Conservation (phyloP, 257 asterid genomes). For the Verbena officinalis region DNA sequence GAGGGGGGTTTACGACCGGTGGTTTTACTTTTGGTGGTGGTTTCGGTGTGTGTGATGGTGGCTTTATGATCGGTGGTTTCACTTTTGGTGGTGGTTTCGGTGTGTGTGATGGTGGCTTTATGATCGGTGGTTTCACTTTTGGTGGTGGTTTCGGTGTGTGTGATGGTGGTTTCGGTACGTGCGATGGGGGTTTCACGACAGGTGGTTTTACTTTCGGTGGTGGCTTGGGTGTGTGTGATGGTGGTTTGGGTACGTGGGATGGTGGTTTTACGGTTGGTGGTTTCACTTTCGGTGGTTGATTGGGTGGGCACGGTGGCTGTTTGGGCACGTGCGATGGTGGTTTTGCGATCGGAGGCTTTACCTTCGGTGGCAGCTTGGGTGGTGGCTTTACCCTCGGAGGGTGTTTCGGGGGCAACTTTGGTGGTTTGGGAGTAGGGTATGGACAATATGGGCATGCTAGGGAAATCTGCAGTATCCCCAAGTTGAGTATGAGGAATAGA, state of each 20-base stretch:
- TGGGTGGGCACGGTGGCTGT: neutral
- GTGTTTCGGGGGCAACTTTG: constrained; percentile 36
- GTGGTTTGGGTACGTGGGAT: constrained; percentile 23
- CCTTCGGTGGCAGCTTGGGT: neutral
- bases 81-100: constrained; percentile 5
- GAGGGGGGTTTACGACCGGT: constrained; percentile 31
- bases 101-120: constrained; percentile 5
- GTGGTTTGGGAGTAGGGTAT: constrained; percentile 47
- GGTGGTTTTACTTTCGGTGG: constrained; percentile 36
- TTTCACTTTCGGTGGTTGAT: constrained; percentile 14
- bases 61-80: constrained; percentile 24
- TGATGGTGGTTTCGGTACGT: constrained; percentile 23
- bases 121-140: no score
- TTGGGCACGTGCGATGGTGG: neutral
- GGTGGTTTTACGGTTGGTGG: constrained; percentile 22
- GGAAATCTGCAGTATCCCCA: constrained; percentile 43
- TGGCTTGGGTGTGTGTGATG: neutral
- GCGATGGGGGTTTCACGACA: constrained; percentile 26
- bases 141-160: no score
- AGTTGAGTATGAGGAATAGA: constrained; percentile 46
- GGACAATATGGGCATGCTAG: constrained; percentile 67
- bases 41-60: constrained; percentile 9
- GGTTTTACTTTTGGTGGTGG: constrained; percentile 33
- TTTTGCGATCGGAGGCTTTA: neutral
- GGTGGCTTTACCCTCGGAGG: constrained; percentile 26